Conservation (phyloP, 2,329 filamentous ascomycete genomes). For the Colletotrichum liriopes region DNA sequence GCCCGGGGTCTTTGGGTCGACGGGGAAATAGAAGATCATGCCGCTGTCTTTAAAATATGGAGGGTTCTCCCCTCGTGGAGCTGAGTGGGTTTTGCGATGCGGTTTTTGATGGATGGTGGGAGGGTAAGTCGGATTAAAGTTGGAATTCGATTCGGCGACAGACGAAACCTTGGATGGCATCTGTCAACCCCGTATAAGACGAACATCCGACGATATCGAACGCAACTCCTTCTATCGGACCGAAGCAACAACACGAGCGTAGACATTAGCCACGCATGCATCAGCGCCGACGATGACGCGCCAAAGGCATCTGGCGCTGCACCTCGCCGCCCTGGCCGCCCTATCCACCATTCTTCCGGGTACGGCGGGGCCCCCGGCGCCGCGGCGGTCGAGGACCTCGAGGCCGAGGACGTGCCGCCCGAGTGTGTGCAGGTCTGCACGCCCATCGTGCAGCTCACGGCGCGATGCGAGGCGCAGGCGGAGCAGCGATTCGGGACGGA, state of each 20-base stretch:
- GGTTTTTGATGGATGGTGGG: too few relatives aligned
- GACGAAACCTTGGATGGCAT: neutral
- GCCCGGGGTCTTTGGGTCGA: neutral
- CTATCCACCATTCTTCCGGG: neutral
- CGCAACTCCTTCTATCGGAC: neutral
- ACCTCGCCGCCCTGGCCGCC: constrained; percentile 12
- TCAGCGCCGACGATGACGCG: constrained; percentile 17
- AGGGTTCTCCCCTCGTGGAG: neutral
- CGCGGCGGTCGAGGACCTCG: constrained; percentile 27
- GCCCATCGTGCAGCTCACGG: constrained; percentile 33
- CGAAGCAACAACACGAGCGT: neutral
- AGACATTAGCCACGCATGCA: neutral
- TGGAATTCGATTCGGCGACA: neutral
- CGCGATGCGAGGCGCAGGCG: constrained; percentile 27
- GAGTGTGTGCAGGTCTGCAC: constrained; percentile 24
- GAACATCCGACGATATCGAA: neutral
- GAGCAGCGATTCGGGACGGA: constrained; percentile 11
- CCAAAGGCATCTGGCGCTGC: neutral
- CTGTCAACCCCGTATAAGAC: neutral
- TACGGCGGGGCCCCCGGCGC: constrained; percentile 6
- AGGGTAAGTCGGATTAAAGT: neutral
- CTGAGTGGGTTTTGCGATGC: neutral
- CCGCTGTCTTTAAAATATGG: neutral
- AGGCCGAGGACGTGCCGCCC: constrained; percentile 35
- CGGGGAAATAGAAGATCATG: too few relatives aligned